Base-by-base conservation (phyloP, 1,284 basidiomycete genomes). In the Rhodotorula sp. region DNA sequence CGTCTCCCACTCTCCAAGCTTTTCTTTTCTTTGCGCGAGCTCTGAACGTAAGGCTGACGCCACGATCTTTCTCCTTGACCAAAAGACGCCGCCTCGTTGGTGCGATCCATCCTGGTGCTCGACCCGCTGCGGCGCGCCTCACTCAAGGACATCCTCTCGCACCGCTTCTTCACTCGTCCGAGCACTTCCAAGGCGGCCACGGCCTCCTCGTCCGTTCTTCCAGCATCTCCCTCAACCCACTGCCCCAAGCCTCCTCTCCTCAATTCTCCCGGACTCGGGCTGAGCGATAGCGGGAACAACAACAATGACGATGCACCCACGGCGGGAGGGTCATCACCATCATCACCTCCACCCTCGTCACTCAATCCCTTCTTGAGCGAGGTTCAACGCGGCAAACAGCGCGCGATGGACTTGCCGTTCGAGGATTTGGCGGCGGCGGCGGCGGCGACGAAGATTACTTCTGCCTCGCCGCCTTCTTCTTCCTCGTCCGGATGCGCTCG, bases 141-240 rank as follows among this genome's bases (percentile, higher is more conserved):
- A 2, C 94, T 99, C 75, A 86, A 90, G 34, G 88, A 90, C 76
- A 97, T 99, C 63, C 85, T 99, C 31, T 84, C 86, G 0, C 95
- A 97, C 80, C 83, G 90, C 0, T 99, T 95, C 95, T 99, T 98
- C 82, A 87, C 86, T n/a, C 74, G 80, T 26, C 73, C 60, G 66
- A 56, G 31, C n/a, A 16, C 60, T 45, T 60, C 64, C 48, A 45
- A 26, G 54, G 14, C 65, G 0, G 62, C 66, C 16, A 38, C 64
- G 28, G 10, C 56, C 4, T 47, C 62, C 7, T 10, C 60, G 12
- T 43, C 38, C 2, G 1, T 43, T 12, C 2, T 43, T 18, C 45
- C 62, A 43, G 21, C 59, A 10, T 57, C 68, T 48, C 55, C 62
- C 18, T 21, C n/a, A 2, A 0, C 45, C 58, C 38, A 10, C 10